phyloP scores from a whole-genome alignment of 495 filamentous ascomycete genomes.

The Pseudomonodictys pantanalensis region DNA sequence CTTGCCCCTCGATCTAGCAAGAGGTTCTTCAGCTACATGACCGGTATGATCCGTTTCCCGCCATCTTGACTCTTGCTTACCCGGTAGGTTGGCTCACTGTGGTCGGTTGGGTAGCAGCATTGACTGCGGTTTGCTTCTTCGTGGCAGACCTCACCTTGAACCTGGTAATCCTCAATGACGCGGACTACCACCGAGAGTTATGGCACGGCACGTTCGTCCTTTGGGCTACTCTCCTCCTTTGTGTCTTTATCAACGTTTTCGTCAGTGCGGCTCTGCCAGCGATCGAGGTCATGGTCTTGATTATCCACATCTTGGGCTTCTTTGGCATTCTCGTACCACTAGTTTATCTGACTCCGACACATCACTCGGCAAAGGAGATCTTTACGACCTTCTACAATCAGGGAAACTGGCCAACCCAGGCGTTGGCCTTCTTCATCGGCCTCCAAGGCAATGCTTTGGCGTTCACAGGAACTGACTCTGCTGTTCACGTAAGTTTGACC shows the following conservation, averaged over 20 bases:
- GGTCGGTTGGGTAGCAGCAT: constrained; percentile 58
- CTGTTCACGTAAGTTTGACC: constrained; percentile 44
- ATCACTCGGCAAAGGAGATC: constrained; percentile 48
- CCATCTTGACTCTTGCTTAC: neutral
- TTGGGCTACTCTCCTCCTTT: constrained; percentile 50
- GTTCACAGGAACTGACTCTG: constrained; percentile 38
- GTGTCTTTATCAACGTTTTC: constrained; percentile 57
- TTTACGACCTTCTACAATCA: constrained; percentile 54
- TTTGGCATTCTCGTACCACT: constrained; percentile 62
- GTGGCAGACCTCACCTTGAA: constrained; percentile 58
- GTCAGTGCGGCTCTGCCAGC: constrained; percentile 53
- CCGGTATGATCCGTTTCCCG: constrained; percentile 3
- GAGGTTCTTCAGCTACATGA: constrained; percentile 27
- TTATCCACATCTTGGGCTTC: constrained; percentile 61
- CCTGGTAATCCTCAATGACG: constrained; percentile 52
- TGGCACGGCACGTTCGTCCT: constrained; percentile 61
- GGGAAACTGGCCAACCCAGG: constrained; percentile 53
- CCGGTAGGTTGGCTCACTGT: constrained; percentile 55
- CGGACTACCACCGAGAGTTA: constrained; percentile 45
- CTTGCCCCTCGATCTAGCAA: constrained; percentile 17
- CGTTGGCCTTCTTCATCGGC: constrained; percentile 56
- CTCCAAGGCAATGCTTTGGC: constrained; percentile 51
- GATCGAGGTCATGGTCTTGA: constrained; percentile 57
- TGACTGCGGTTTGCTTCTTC: constrained; percentile 54
- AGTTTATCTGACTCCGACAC: constrained; percentile 50